A percentile compares a stretch with the other conserved stretches of the same genome.
These are phyloP conservation scores for Malus fusca DNA, from an alignment of 306 rosid species.

Conservation along the genomic window DNA sequence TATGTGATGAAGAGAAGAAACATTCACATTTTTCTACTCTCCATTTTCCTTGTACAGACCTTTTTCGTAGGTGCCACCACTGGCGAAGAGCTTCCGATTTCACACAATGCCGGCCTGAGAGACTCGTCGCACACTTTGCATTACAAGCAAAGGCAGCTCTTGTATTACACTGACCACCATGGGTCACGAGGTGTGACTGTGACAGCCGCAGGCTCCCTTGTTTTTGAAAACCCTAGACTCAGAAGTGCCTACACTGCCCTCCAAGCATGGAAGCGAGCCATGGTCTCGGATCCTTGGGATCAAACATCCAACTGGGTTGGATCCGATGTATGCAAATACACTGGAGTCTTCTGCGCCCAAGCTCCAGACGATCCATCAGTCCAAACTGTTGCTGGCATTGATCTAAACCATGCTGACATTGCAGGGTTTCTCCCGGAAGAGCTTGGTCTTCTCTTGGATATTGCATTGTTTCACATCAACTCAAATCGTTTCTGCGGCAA, in stretches of 20 bases:
- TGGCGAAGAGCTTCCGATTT: background rate
- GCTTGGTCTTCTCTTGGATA: constrained; percentile 47
- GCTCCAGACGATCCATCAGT: constrained; percentile 35
- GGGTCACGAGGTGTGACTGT: constrained; percentile 1
- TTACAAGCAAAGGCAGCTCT: constrained; percentile 1
- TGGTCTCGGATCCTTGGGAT: constrained; percentile 51
- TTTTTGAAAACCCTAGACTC: constrained; percentile 42
- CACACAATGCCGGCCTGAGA: constrained; percentile 3
- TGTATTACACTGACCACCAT: constrained; percentile 1
- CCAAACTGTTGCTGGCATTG: constrained; percentile 62
- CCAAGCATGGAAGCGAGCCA: constrained; percentile 65
- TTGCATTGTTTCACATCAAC: constrained; percentile 53
- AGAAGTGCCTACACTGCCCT: constrained; percentile 50
- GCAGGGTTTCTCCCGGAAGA: constrained; percentile 66
- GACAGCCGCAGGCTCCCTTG: constrained; percentile 15
- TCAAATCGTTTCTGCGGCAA: constrained; percentile 65
- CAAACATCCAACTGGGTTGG: constrained; percentile 55
- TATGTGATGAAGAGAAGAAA: constrained; percentile 8
- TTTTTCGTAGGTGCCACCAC: constrained; percentile 1
- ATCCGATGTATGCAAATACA: constrained; percentile 51
- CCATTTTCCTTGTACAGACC: background rate
- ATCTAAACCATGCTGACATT: constrained; percentile 68
- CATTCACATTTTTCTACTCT: background rate
- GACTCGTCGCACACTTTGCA: background rate
- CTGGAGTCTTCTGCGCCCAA: constrained; percentile 45